Conservation (phyloP, 352 stramenopile genomes). For the Lagenidium sp. region DNA sequence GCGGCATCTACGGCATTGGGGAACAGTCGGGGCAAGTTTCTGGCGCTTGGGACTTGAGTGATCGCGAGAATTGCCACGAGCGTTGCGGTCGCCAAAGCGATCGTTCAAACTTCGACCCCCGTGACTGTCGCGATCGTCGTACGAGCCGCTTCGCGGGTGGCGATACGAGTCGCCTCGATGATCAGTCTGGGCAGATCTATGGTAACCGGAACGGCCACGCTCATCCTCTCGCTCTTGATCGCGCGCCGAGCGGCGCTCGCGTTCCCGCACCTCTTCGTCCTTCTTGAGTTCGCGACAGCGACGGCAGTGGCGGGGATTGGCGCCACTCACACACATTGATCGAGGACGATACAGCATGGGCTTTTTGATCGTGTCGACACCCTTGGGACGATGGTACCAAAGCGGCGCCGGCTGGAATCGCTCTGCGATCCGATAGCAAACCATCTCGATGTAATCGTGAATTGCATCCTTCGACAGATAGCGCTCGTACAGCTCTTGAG, state of each 20-base stretch:
- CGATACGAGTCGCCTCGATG: background rate
- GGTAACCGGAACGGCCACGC: background rate
- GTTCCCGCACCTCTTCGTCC: conserved; percentile 22
- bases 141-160: background rate
- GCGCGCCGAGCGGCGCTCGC: conserved; percentile 8
- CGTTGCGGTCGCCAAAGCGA: background rate
- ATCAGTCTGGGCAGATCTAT: conserved; percentile 12
- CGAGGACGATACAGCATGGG: conserved; percentile 36
- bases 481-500: conserved; percentile 91
- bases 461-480: conserved; percentile 89
- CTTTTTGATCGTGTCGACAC: conserved; percentile 50
- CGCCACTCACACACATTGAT: conserved; percentile 47
- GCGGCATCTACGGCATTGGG: conserved; percentile 21
- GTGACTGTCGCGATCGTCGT: conserved; percentile 4
- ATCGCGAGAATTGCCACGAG: conserved; percentile 6
- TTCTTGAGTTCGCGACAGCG: conserved; percentile 62
- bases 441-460: conserved; percentile 97
- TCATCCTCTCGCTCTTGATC: conserved; percentile 10
- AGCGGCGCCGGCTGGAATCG: conserved; percentile 63
- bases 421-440: conserved; percentile 89
- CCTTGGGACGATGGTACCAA: conserved; percentile 59
- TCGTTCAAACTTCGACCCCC: conserved; percentile 1
- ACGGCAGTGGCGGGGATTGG: conserved; percentile 49
- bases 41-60: conserved; percentile 18
- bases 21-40: conserved; percentile 11